Evolutionary conservation across 345 rosid genomes (phyloP), one percentile per base, ranked within the genome.

Genomic region (Moricandia arvensis): DNA sequence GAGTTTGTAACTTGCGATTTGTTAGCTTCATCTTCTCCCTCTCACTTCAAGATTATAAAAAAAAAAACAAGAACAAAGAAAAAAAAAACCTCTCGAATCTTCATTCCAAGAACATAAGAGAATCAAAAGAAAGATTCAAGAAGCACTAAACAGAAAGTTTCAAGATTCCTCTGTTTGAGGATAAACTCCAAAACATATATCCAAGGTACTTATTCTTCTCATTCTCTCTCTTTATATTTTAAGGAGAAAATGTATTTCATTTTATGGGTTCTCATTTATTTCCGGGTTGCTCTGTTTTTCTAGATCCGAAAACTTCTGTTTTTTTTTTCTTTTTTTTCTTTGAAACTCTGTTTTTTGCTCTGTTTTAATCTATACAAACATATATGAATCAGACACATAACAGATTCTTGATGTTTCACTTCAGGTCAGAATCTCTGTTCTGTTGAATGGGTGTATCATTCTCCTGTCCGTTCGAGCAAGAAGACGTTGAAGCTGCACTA

Each of bases 381-480:
- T n/a, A n/a, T n/a, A n/a, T 72, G 72, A 65, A 21, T 60, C 26
- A 74, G 68, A 71, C 70, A 71, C 70, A 61, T 49, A 86, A 86
- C 82, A 80, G 61, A 75, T 49, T 59, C 13, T 15, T 59, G 31
- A 71, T 77, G 68, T 38, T 68, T 73, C 8, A 41, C 58, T 63
- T 67, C 78, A 68, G 77, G 77, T 65, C 45, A 71, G 61, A 70
- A 70, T 24, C 59, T 67, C 26, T n/a, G 58, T 76, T 68, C 74
- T 63, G 68, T 64, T 70, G 82, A 80, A 95, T 93, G 98, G 98
- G 98, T 47, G 70, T 89, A 63, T 59, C 82, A 55, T 80, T 82
- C 71, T 85, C 98, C 4, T 86, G 88, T 69, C 88, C 90, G 24
- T 87, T 90, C 74, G 82, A 81, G 67, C 79, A 80, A 71, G 80